Conservation (phyloP, 1,139 yeast genomes). For the Candida freyschussii region DNA sequence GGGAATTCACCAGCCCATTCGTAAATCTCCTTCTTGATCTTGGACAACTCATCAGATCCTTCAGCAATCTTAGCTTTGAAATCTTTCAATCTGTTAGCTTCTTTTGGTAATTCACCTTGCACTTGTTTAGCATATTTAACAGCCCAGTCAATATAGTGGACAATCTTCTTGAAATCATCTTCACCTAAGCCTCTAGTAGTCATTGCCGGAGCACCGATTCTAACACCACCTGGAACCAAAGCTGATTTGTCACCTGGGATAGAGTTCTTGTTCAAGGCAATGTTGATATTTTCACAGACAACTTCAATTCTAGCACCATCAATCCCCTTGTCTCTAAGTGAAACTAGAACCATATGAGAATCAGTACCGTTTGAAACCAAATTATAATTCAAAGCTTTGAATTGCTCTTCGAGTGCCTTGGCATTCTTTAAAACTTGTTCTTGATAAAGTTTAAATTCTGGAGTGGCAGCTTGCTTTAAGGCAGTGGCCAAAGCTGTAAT, state of each 20-base stretch:
- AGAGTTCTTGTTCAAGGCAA: constrained; percentile 95
- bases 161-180: constrained; percentile 81
- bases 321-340: constrained; percentile 81
- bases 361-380: constrained; percentile 94
- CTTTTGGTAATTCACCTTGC: constrained; percentile 72
- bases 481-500: constrained; percentile 97
- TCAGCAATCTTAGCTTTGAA: constrained; percentile 77
- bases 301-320: constrained; percentile 98
- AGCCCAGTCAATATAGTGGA: constrained; percentile 76
- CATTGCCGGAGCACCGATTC: constrained; percentile 99
- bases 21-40: constrained; percentile 73
- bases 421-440: constrained; percentile 86
- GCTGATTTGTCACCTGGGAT: constrained; percentile 99
- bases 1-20: constrained; percentile 95
- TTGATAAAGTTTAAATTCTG: constrained; percentile 91
- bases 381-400: constrained; percentile 66
- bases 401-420: constrained; percentile 71
- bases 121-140: constrained; percentile 73
- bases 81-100: constrained; percentile 90
- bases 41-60: constrained; percentile 61
- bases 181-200: constrained; percentile 93
- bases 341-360: constrained; percentile 91
- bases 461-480: constrained; percentile 86
- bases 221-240: constrained; percentile 94
- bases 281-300: constrained; percentile 89